These are phyloP conservation scores for Fragaria vesca DNA, from an alignment of 306 rosid genomes.

Conservation along the genomic window DNA sequence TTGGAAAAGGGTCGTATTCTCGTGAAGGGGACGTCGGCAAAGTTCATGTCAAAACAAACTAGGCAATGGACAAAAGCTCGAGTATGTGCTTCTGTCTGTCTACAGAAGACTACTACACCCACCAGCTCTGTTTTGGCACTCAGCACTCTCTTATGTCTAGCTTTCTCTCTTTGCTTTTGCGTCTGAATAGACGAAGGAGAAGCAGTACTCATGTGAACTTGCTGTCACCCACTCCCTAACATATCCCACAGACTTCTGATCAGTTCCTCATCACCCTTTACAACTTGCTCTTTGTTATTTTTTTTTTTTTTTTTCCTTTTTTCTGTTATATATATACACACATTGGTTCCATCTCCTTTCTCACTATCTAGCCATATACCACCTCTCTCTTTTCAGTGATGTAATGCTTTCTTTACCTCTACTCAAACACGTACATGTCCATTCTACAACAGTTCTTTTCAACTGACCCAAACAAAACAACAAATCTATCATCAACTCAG, in stretches of 20 bases:
- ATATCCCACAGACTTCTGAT: background rate
- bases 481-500: background rate
- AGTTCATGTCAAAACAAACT: constrained; percentile 39
- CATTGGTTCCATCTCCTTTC: constrained; percentile 2
- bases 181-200: background rate
- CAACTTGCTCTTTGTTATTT: constrained; percentile 16
- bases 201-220: constrained; percentile 50
- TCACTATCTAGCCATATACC: background rate
- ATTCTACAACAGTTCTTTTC: constrained; percentile 14
- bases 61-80: constrained; percentile 30
- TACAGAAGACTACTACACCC: constrained; percentile 1
- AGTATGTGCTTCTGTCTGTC: constrained; percentile 25
- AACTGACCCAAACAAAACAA: background rate
- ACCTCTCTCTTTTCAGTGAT: constrained; percentile 7
- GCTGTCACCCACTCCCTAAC: constrained; percentile 50
- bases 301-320: background rate
- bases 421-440: background rate
- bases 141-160: background rate
- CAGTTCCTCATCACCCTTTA: constrained; percentile 17
- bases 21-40: constrained; percentile 65
- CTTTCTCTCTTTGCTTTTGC: constrained; percentile 5
- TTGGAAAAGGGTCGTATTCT: constrained; percentile 66
- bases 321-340: too few species aligned
- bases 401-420: constrained; percentile 10
- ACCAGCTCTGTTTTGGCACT: constrained; percentile 18